Evolutionary conservation across 2,329 filamentous ascomycete species (phyloP).

Genomic region (Pseudofabraea citricarpa): DNA sequence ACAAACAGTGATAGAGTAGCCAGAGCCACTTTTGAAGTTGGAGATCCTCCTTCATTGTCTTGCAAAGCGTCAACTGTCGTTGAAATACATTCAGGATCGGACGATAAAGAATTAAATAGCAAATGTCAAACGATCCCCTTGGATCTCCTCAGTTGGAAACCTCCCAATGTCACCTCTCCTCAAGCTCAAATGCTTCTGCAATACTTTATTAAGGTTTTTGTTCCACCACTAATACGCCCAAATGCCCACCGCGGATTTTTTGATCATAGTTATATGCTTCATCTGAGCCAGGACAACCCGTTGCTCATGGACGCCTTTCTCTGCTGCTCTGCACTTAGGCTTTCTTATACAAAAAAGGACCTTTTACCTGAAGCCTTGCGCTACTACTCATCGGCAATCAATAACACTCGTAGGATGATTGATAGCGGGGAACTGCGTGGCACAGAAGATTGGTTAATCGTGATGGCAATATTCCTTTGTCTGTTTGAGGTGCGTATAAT

Average conservation of each 20-base stretch:
- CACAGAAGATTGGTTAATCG: neutral
- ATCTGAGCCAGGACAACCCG: neutral
- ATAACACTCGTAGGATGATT: neutral
- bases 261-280: neutral
- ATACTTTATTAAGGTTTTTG: neutral
- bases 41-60: neutral
- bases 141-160: neutral
- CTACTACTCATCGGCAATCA: constrained; percentile 1
- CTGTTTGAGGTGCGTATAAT: neutral
- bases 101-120: neutral
- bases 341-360: neutral
- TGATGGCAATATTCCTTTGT: neutral
- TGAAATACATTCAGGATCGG: neutral
- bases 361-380: neutral
- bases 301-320: neutral
- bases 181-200: neutral
- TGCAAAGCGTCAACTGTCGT: neutral
- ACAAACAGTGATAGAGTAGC: neutral
- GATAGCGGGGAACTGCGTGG: neutral
- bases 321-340: neutral
- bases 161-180: neutral
- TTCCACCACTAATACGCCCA: neutral
- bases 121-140: too few relatives aligned
- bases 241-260: neutral
- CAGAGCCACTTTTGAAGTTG: neutral